Evolutionary conservation across 192 early-diverging fungal species (phyloP).

Genomic region (Coemansia sp.): DNA sequence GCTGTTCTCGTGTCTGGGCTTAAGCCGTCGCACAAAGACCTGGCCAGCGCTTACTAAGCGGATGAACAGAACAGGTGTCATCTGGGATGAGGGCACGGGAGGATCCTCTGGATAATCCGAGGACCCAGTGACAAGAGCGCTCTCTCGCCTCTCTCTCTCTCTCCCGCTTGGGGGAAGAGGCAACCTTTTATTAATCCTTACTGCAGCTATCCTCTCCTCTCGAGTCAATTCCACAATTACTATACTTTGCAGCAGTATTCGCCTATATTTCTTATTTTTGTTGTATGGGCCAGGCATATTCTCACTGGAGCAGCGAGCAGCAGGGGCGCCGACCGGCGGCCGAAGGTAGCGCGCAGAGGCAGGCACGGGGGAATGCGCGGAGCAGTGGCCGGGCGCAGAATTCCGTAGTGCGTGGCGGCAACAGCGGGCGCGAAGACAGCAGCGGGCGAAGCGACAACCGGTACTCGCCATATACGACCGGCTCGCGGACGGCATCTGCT

Average conservation of each 20-base stretch:
- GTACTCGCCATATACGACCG: conserved; percentile 27
- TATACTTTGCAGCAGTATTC: too few relatives aligned
- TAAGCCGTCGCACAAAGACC: neutral
- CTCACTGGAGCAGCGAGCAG: conserved; percentile 12
- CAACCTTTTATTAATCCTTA: neutral
- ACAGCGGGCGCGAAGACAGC: conserved; percentile 10
- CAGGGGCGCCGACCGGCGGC: neutral
- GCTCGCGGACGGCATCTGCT: neutral
- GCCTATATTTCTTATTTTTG: neutral
- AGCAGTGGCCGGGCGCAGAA: neutral
- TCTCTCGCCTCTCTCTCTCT: too few relatives aligned
- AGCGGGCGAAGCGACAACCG: conserved; percentile 2
- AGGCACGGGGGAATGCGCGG: conserved; percentile 1
- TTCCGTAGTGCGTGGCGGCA: neutral
- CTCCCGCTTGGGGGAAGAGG: too few relatives aligned
- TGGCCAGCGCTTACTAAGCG: too few relatives aligned
- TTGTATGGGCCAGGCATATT: conserved; percentile 42
- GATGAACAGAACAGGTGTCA: too few relatives aligned
- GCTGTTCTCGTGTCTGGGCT: neutral
- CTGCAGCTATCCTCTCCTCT: neutral
- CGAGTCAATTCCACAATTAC: neutral
- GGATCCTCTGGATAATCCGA: too few relatives aligned
- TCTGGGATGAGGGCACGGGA: too few relatives aligned
- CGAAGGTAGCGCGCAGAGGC: neutral
- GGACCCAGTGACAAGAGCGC: too few relatives aligned